Evolutionary conservation across 192 early-diverging fungal species (phyloP), one percentile per base, ranked within the genome.

Genomic region (Gaertneriomyces semiglobifer): DNA sequence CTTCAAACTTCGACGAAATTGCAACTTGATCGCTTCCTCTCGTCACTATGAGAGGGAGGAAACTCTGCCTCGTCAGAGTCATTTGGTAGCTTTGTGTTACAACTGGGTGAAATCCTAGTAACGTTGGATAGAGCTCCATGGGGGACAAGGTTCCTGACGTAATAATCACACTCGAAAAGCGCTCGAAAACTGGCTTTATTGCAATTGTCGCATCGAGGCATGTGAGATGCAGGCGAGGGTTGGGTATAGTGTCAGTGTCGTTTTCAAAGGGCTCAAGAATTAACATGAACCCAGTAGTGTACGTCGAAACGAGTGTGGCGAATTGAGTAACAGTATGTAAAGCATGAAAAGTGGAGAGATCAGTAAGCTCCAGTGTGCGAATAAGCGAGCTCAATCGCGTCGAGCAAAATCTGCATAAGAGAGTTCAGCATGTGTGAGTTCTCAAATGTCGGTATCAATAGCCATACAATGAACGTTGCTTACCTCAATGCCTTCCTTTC

Each of bases 111-210:
- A 99, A 98, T 56, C 91, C 86, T 4, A 99, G 76, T 56, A 99
- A 89, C 60, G 90, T 91, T 20, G 98, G 96, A 63, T 99, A 99
- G 81, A 99, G 91, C 48, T 96, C 93, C 81, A 99, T 81, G 2
- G 98, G 98, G 11, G 98, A 99, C 53, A 99, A 78, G n/a, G 98
- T 99, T 58, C 98, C 98, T 3, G 96, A 98, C 0, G 98, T 99
- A 71, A 99, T 97, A 56, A 98, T 89, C 8, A 99, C 98, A 3
- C 91, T 89, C 59, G 88, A 88, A 78, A 98, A 99, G 14, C 95
- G 84, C 33, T 95, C 87, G 83, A 99, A 98, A 9, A 99, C 90
- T 11, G 98, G 98, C 68, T 86, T 87, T 65, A 99, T 98, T 4
- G 96, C 96, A 56, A 98, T 81, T 1, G 95, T 91, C 0, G 98